Base-by-base conservation (phyloP, 805 yeast genomes). In the Metschnikowia colocasiae region DNA sequence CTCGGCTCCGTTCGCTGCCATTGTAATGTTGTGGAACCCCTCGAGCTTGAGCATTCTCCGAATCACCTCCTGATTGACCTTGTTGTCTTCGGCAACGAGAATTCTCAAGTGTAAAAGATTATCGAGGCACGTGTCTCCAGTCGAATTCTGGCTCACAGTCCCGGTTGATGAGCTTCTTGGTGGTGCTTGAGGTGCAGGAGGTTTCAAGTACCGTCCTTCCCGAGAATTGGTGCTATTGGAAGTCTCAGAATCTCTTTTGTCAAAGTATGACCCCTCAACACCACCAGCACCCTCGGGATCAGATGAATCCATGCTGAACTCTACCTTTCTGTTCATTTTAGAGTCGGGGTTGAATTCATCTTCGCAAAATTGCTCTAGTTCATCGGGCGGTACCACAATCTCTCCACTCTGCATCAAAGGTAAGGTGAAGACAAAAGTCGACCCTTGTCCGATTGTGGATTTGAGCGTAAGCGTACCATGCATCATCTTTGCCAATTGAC, bases 41-140 rank as follows among this genome's bases (percentile, higher is more conserved):
- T 94, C 97, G 18, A 94, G 69, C 43, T 76, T 78, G 50, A 94
- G 71, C 97, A 94, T 91, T 45, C 98, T 71, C 57, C 78, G 81
- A 60, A 92, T 87, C 18, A 94, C 97, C 66, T 91, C 96, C 64
- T 92, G 98, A 62, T 94, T 94, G 8, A 94, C 97, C 54, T 77
- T 71, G 60, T 94, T 94, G 59, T 94, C 99, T 61, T 94, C 99
- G 0, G 97, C 98, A 13, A 94, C 92, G 40, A 94, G 71, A 19
- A 94, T 82, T 43, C 75, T 68, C 44, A 75, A 54, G 37, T 68
- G 68, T 1, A 64, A 56, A 29, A 67, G 55, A 37, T 56, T 54
- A 27, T 58, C 70, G 42, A 67, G 57, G 6, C 62, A 49, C 4
- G 52, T 43, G 8, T 56, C 58, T 4, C 51, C 52, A 2, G 51